Evolutionary conservation across 225 moss, liverwort and hornwort species (phyloP).

Genomic region (Physcomitrellopsis africana): DNA sequence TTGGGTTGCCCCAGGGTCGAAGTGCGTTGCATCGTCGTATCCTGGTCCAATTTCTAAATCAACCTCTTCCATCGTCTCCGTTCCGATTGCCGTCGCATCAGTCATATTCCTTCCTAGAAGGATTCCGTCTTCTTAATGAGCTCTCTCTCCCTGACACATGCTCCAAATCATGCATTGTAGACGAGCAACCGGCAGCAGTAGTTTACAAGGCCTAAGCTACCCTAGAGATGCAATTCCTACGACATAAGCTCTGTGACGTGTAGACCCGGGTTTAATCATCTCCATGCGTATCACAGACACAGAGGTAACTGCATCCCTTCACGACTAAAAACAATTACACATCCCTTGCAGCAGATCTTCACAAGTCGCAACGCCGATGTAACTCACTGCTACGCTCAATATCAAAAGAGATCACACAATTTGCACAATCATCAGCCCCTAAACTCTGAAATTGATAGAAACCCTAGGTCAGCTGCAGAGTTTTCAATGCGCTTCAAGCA

Average conservation of each 20-base stretch:
- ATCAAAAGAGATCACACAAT: conserved; percentile 24
- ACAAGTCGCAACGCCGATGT: neutral
- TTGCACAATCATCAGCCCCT: conserved; percentile 6
- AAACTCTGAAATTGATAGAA: conserved; percentile 24
- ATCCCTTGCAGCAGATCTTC: conserved; percentile 14
- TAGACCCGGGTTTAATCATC: conserved; percentile 17
- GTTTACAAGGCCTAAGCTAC: conserved; percentile 16
- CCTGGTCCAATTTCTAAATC: conserved; percentile 99
- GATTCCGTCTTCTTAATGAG: conserved; percentile 38
- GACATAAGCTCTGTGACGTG: conserved; percentile 3
- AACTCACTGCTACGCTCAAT: conserved; percentile 4
- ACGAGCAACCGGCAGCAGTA: conserved; percentile 18
- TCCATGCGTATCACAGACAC: conserved; percentile 20
- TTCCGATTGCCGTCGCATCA: conserved; percentile 44
- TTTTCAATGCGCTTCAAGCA: conserved; percentile 12
- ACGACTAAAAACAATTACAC: conserved; percentile 10
- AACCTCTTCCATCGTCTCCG: conserved; percentile 93
- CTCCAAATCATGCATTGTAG: conserved; percentile 49
- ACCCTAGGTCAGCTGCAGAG: conserved; percentile 46
- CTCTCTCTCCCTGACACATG: conserved; percentile 49
- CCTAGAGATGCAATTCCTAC: conserved; percentile 10
- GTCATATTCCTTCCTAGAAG: conserved; percentile 39
- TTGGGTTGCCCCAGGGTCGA: conserved; percentile 69
- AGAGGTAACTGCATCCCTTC: neutral
- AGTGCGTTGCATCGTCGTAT: conserved; percentile 80